Evolutionary conservation across 257 asterid genomes (phyloP).

Genomic region (Ilex asprella): DNA sequence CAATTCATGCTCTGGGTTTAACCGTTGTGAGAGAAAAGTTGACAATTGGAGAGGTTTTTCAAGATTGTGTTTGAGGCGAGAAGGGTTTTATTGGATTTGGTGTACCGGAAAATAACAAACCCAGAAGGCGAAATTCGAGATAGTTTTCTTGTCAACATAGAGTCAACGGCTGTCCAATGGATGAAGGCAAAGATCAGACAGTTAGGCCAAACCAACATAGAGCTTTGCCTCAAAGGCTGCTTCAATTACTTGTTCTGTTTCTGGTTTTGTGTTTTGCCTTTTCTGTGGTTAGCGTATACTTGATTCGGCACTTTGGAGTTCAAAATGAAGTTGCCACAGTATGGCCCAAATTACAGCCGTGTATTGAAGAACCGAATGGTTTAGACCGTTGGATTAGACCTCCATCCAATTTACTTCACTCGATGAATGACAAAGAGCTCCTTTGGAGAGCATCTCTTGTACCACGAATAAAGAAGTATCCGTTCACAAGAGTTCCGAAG

Average conservation of each 20-base stretch:
- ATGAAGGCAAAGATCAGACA: slow-evolving; percentile 30
- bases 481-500: slow-evolving; percentile 42
- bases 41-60: background rate
- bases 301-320: slow-evolving; percentile 31
- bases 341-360: slow-evolving; percentile 28
- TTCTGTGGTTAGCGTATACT: slow-evolving; percentile 34
- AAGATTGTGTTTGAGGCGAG: background rate
- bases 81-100: slow-evolving; percentile 2
- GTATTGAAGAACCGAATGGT: slow-evolving; percentile 17
- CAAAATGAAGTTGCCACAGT: slow-evolving; percentile 16
- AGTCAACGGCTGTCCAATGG: slow-evolving; percentile 25
- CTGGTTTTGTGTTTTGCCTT: slow-evolving; percentile 31
- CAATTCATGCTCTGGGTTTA: background rate
- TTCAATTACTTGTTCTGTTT: slow-evolving; percentile 29
- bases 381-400: slow-evolving; percentile 39
- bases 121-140: slow-evolving; percentile 4
- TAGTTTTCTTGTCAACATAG: slow-evolving; percentile 6
- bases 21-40: background rate
- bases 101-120: background rate
- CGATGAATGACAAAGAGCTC: slow-evolving; percentile 38
- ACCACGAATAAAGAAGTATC: slow-evolving; percentile 38
- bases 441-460: slow-evolving; percentile 43
- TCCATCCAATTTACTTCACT: slow-evolving; percentile 36
- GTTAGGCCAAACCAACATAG: slow-evolving; percentile 28
- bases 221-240: slow-evolving; percentile 38